These are phyloP conservation scores for Pyricularia pennisetigena DNA, from an alignment of 2,329 filamentous ascomycete species.

Conservation along the genomic window DNA sequence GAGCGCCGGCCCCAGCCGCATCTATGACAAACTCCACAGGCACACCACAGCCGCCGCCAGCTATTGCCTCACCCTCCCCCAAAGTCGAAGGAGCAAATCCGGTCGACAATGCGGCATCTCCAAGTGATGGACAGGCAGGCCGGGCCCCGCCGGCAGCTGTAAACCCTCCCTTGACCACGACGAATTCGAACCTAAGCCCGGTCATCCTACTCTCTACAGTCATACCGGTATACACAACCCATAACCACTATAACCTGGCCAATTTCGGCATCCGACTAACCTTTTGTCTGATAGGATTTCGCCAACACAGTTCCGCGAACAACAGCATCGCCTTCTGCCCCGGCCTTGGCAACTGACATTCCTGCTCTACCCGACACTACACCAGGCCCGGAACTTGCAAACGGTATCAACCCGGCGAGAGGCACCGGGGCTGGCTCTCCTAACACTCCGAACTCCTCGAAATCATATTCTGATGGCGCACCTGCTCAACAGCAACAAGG, in stretches of 20 bases:
- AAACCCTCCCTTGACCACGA: background rate
- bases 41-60: background rate
- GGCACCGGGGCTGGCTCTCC: background rate
- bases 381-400: background rate
- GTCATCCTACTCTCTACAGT: background rate
- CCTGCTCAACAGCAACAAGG: slow-evolving; percentile 3
- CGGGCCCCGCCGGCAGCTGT: background rate
- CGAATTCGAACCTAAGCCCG: background rate
- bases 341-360: background rate
- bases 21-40: background rate
- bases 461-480: background rate
- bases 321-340: background rate
- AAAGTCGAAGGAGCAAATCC: background rate
- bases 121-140: background rate
- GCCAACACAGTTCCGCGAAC: background rate
- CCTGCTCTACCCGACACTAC: background rate
- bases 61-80: background rate
- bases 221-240: background rate
- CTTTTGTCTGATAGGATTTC: background rate
- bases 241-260: background rate
- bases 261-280: background rate
- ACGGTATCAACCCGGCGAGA: background rate
- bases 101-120: background rate
- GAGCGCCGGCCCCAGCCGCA: background rate
- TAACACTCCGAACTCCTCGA: background rate